Evolutionary conservation across 306 rosid genomes (phyloP), one percentile per base, ranked within the genome.

Genomic region (Arachis hypogaea): DNA sequence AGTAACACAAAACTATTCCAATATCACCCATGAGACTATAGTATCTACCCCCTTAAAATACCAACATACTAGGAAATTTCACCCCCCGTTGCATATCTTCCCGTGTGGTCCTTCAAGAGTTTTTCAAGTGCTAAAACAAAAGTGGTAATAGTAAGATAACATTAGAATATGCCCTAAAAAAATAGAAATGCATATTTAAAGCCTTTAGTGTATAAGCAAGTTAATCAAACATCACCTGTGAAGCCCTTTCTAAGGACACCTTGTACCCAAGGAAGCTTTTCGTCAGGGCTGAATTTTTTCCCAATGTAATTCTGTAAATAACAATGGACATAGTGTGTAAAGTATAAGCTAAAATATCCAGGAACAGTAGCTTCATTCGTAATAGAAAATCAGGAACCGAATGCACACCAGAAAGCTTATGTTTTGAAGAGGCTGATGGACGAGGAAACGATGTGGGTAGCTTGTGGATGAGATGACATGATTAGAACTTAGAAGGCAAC

Each of bases 401-500:
- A 46, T 11, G 42, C 66, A 71, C 82, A 93, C 98, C 87, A 88
- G 78, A 6, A 83, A 5, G 59, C 4, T 7, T 14, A 76, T 1
- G 81, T 89, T 93, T 0, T 91, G 96, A 75, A 85, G 82, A 67
- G 98, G 98, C 56, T 93, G 98, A 93, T 89, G 70, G 83, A 77
- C 44, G 98, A 89, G 78, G 76, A 76, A 74, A 93, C 96, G 64
- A 93, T 72, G 58, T 49, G 84, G 49, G 92, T 84, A 78, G 81
- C 92, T 97, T 93, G 72, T 42, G 65, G 46, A 16, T 16, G 16
- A 16, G 16, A 16, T 16, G 16, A 16, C 16, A 16, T 16, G 16
- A 16, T 16, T 16, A 16, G 16, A 16, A 16, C 16, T 16, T 16
- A 16, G 16, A 16, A 16, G 16, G 16, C 16, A 16, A 16, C 5